Conservation (phyloP, 2,329 filamentous ascomycete species). For the Cladophialophora yegresii region DNA sequence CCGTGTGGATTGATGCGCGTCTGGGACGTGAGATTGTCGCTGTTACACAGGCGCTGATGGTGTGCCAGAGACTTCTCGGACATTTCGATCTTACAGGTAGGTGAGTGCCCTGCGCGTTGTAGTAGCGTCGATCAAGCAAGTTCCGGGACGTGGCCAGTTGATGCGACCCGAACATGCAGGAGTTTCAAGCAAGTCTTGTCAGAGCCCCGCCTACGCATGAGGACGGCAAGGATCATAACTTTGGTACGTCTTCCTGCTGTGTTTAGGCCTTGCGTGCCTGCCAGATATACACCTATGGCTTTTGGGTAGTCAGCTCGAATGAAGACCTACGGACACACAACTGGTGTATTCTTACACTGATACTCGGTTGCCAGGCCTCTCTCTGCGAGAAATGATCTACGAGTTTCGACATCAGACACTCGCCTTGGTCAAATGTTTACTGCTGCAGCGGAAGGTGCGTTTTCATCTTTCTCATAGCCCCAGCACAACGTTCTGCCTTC, state of each 20-base stretch:
- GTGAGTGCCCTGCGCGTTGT: constrained; percentile 26
- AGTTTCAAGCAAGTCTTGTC: constrained; percentile 85
- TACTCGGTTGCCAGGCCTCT: constrained; percentile 54
- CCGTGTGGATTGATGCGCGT: not conserved
- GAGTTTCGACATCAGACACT: constrained; percentile 95
- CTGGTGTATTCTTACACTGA: constrained; percentile 22
- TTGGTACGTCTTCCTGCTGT: constrained; percentile 59
- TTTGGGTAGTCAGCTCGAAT: not conserved
- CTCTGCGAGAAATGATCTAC: constrained; percentile 84
- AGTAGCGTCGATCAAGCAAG: not conserved
- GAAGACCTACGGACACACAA: not conserved
- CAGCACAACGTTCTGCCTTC: not conserved
- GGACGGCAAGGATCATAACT: constrained; percentile 78
- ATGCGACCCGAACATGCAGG: constrained; percentile 46
- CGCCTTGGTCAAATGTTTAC: constrained; percentile 87
- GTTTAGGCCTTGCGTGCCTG: not conserved
- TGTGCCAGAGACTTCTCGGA: constrained; percentile 75
- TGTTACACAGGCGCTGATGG: not conserved
- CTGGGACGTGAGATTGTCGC: not conserved
- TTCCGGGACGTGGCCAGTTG: not conserved
- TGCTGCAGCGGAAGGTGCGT: constrained; percentile 87
- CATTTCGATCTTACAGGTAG: constrained; percentile 75
- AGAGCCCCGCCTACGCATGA: constrained; percentile 62
- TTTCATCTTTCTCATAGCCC: not conserved
- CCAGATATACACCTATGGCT: constrained; percentile 2